Conservation (phyloP, 345 rosid species). For the Erucastrum elatum region DNA sequence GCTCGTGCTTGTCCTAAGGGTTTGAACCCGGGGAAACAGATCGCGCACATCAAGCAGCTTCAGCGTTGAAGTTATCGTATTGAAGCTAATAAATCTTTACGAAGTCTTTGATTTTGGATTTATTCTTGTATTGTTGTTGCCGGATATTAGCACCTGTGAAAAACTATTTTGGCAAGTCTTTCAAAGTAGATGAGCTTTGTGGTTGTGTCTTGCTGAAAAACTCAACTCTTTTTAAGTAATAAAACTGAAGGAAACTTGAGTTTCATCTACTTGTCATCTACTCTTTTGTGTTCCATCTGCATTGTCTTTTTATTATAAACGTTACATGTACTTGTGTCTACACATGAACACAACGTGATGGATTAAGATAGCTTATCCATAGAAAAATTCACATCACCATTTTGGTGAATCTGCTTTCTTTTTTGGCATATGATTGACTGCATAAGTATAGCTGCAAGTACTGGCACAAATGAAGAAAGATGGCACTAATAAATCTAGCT, state of each 20-base stretch:
- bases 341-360: conserved; percentile 18
- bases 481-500: conserved; percentile 18
- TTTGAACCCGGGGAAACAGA: conserved; percentile 95
- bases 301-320: neutral
- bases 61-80: conserved; percentile 33
- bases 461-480: conserved; percentile 16
- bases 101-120: conserved; percentile 13
- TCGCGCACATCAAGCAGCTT: conserved; percentile 75
- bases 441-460: conserved; percentile 13
- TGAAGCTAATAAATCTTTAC: conserved; percentile 37
- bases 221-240: conserved; percentile 19
- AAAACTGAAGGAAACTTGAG: conserved; percentile 18
- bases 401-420: neutral
- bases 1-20: conserved; percentile 99
- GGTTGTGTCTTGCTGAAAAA: conserved; percentile 21
- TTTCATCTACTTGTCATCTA: conserved; percentile 28
- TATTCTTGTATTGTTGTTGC: conserved; percentile 27
- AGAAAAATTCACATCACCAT: neutral
- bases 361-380: neutral
- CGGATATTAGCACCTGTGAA: conserved; percentile 1
- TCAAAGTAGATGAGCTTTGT: conserved; percentile 32
- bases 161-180: conserved; percentile 26
- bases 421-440: neutral
- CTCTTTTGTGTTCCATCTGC: conserved; percentile 28
- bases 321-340: conserved; percentile 22